Conservation (phyloP, 805 yeast genomes). For the Candida namnaoensis region DNA sequence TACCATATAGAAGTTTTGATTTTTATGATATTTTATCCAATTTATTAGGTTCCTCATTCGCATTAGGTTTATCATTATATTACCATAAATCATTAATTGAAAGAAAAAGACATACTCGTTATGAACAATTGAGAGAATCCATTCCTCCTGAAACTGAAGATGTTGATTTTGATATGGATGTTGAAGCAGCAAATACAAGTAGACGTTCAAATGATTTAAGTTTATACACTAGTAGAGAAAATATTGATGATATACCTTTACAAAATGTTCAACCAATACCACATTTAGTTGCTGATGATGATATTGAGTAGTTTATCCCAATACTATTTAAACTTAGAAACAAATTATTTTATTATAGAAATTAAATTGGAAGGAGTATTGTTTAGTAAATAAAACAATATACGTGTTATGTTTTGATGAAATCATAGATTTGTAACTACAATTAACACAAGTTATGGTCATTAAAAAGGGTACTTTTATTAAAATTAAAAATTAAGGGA, state of each 20-base stretch:
- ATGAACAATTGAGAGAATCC: slow-evolving; percentile 15
- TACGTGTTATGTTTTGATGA: no score
- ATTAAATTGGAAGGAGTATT: no score
- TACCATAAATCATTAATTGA: slow-evolving; percentile 16
- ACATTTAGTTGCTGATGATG: slow-evolving; percentile 13
- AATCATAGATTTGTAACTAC: no score
- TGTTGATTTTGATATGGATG: slow-evolving; percentile 14
- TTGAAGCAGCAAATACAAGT: slow-evolving; percentile 6
- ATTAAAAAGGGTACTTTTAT: no score
- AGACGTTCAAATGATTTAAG: slow-evolving; percentile 13
- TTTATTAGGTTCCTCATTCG: slow-evolving; percentile 19
- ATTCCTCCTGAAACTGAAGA: slow-evolving; percentile 17
- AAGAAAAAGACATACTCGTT: slow-evolving; percentile 12
- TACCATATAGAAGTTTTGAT: slow-evolving; percentile 41
- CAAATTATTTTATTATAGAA: no score
- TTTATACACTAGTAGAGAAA: slow-evolving; percentile 14
- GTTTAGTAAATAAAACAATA: no score
- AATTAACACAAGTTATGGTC: no score
- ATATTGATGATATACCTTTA: slow-evolving; percentile 11
- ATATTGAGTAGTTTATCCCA: slow-evolving; percentile 10
- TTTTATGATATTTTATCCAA: slow-evolving; percentile 33
- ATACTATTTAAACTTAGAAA: no score
- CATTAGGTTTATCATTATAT: slow-evolving; percentile 7
- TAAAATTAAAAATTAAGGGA: no score
- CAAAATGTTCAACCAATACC: slow-evolving; percentile 8